phyloP scores from a whole-genome alignment of 805 yeast species.

The Candida corydali region DNA sequence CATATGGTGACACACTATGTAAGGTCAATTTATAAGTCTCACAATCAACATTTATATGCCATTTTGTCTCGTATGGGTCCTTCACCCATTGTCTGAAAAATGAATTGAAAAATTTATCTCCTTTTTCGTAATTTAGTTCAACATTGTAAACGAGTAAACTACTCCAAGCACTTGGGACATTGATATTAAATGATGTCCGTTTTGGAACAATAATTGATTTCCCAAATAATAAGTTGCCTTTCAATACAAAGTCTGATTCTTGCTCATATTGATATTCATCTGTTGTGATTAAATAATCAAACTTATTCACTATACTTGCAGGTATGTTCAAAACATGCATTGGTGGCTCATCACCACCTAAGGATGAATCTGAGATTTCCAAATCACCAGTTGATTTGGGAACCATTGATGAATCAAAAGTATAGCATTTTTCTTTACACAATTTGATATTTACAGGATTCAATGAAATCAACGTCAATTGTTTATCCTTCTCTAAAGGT shows the following conservation, averaged over 20 bases:
- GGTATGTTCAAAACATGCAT: not conserved
- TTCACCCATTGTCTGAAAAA: conserved; percentile 62
- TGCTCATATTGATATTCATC: not conserved
- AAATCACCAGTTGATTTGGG: conserved; percentile 48
- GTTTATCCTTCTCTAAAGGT: conserved; percentile 5
- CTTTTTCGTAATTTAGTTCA: conserved; percentile 12
- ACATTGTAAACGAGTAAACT: conserved; percentile 55
- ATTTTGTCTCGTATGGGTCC: conserved; percentile 72
- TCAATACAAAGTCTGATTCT: conserved; percentile 14
- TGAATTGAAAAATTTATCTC: conserved; percentile 44
- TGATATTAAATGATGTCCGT: conserved; percentile 44
- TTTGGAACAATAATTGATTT: conserved; percentile 41
- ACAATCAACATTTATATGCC: conserved; percentile 54
- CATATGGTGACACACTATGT: conserved; percentile 70
- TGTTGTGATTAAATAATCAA: not conserved
- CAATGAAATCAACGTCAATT: conserved; percentile 2
- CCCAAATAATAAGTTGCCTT: conserved; percentile 31
- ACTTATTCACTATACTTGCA: not conserved
- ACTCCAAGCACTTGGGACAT: conserved; percentile 57
- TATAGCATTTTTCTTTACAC: conserved; percentile 38
- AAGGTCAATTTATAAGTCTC: conserved; percentile 11
- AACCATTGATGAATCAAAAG: conserved; percentile 36
- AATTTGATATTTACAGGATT: conserved; percentile 7
- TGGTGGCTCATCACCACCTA: conserved; percentile 47
- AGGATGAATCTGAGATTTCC: conserved; percentile 49